Evolutionary conservation across 495 filamentous ascomycete genomes (phyloP).

Genomic region (Penicillium waksmanii): DNA sequence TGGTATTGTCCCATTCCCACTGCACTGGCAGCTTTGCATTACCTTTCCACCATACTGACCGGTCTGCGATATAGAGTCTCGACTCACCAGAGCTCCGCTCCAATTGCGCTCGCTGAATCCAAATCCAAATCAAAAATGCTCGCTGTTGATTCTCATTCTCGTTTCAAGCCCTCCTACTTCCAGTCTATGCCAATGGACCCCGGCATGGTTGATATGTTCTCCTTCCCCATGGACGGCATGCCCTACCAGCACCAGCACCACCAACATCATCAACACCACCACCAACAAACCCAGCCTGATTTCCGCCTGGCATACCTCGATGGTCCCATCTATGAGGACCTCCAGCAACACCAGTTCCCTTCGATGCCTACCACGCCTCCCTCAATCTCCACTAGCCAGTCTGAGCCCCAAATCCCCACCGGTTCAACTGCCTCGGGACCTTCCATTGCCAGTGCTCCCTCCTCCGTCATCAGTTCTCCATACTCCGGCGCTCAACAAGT

Average conservation of each 20-base stretch:
- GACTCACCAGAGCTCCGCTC: constrained; percentile 3
- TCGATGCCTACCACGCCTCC: constrained; percentile 45
- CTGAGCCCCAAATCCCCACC: constrained; percentile 55
- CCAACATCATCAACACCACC: constrained; percentile 7
- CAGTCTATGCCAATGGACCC: constrained; percentile 43
- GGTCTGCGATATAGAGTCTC: background rate
- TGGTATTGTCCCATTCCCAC: constrained; percentile 17
- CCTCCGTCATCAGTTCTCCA: constrained; percentile 82
- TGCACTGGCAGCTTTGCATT: background rate
- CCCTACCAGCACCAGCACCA: constrained; percentile 27
- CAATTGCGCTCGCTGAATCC: constrained; percentile 36
- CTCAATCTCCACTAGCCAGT: constrained; percentile 32
- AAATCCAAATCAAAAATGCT: constrained; percentile 36
- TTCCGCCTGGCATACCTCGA: constrained; percentile 36
- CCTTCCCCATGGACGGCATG: constrained; percentile 35
- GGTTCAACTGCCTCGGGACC: constrained; percentile 76
- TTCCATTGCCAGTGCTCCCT: constrained; percentile 70
- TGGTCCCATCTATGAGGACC: constrained; percentile 29
- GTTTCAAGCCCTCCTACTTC: constrained; percentile 38
- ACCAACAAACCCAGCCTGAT: constrained; percentile 10
- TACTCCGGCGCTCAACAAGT: constrained; percentile 67
- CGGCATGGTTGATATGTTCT: constrained; percentile 38
- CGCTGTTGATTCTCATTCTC: constrained; percentile 41
- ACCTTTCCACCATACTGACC: background rate
- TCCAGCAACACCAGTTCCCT: constrained; percentile 37